A percentile compares a stretch with the other conserved stretches of the same genome.
Evolutionary conservation across 768 basidiomycete species (phyloP).

Genomic region (Mycena sanguinolenta): DNA sequence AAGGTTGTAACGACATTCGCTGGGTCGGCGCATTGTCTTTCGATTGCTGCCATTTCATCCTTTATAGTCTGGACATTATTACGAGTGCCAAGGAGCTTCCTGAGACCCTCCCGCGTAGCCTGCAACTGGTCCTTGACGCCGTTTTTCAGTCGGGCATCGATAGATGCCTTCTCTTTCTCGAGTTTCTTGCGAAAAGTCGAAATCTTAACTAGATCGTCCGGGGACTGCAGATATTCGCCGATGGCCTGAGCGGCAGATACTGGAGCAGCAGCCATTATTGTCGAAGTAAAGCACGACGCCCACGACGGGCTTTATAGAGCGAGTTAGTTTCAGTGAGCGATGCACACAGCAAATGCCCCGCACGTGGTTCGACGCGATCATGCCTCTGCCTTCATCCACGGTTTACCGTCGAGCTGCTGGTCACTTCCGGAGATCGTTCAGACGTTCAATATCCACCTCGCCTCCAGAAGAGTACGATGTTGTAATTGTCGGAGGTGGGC

Average conservation of each 20-base stretch:
- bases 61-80: constrained; percentile 84
- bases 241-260: constrained; percentile 89
- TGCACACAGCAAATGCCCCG: too few species aligned
- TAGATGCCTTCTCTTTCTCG: constrained; percentile 95
- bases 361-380: constrained; percentile 2
- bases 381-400: constrained; percentile 7
- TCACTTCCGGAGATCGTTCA: constrained; percentile 8
- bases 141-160: constrained; percentile 89
- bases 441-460: constrained; percentile 25
- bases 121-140: constrained; percentile 95
- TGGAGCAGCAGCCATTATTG: constrained; percentile 59
- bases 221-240: constrained; percentile 92
- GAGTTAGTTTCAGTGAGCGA: too few species aligned
- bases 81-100: constrained; percentile 82
- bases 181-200: constrained; percentile 92
- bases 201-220: constrained; percentile 93
- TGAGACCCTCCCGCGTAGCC: constrained; percentile 88
- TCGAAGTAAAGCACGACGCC: neutral
- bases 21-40: constrained; percentile 82
- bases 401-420: constrained; percentile 30
- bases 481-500: constrained; percentile 95
- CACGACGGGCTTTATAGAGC: neutral
- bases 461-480: constrained; percentile 78
- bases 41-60: constrained; percentile 88
- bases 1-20: constrained; percentile 86